Evolutionary conservation across 164 flowering plant species (phyloP).

Genomic region (Sedum album): DNA sequence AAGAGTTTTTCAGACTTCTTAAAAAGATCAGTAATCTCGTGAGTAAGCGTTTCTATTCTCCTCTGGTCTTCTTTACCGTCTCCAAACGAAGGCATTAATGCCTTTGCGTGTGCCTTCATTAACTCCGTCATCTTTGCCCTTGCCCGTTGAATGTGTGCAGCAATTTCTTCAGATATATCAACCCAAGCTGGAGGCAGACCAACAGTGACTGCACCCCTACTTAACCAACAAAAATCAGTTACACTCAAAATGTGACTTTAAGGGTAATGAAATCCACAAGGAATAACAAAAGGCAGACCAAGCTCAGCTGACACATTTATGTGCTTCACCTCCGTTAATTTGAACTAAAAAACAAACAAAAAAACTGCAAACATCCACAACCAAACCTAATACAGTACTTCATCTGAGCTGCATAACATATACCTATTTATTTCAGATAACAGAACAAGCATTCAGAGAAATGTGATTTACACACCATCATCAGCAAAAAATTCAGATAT

Average conservation of each 20-base stretch:
- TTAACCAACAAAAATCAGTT: slow-evolving; percentile 31
- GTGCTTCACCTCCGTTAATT: neutral
- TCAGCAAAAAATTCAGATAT: too few species aligned
- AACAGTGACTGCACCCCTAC: slow-evolving; percentile 61
- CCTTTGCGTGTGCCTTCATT: slow-evolving; percentile 82
- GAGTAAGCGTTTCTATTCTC: slow-evolving; percentile 70
- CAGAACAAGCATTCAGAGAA: too few species aligned
- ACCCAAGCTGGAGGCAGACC: slow-evolving; percentile 99
- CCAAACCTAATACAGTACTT: neutral
- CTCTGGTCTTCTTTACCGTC: slow-evolving; percentile 86
- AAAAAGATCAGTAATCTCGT: slow-evolving; percentile 66
- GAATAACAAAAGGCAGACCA: neutral
- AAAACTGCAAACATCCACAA: neutral
- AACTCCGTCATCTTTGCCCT: slow-evolving; percentile 71
- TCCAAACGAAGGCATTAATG: slow-evolving; percentile 91
- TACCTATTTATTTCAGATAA: too few species aligned
- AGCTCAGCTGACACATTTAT: neutral
- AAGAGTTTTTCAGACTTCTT: slow-evolving; percentile 76
- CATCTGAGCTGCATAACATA: neutral
- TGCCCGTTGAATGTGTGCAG: slow-evolving; percentile 65
- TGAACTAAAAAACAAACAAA: neutral
- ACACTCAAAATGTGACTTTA: neutral
- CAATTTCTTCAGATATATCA: slow-evolving; percentile 86
- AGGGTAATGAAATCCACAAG: neutral
- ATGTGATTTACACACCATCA: too few species aligned